Evolutionary conservation across 306 rosid species (phyloP), one percentile per base, ranked within the genome.

Genomic region (Cucumis melo): DNA sequence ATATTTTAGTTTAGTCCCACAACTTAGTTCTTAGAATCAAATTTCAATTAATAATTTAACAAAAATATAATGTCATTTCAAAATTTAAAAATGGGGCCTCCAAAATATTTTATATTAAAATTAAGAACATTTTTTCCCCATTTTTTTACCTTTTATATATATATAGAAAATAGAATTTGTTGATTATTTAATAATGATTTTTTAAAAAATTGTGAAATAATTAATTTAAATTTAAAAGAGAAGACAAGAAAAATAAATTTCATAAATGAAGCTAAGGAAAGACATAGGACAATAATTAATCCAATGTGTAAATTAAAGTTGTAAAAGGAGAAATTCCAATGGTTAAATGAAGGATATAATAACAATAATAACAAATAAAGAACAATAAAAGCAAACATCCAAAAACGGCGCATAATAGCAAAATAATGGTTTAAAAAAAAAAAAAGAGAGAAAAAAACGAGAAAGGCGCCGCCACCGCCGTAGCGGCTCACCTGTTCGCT

Each of bases 401-500:
- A 41, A 77, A 75, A 46, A 24, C 76, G 60, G 76, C 76, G 76
- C 42, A 72, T 72, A 72, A 72, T 72, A 72, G 76, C 76, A 72
- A 72, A 72, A 42, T 68, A 42, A 68, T 68, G 74, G 36, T 13
- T 17, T 19, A 64, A 64, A 60, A 38, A 9, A 10, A 20, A 11
- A 19, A 7, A 13, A 6, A 65, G 51, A 29, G 10, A 34, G 56
- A 78, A 17, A 39, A 13, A 6, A 1, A 57, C 5, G 51, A 55
- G 10, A 34, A 57, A 78, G 9, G 72, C 72, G 72, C 50, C 72
- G 72, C 50, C 72, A 48, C 62, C 13, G 72, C 56, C 17, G 34
- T 16, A 67, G 17, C 53, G 53, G 55, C 55, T 46, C 44, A 90
- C 92, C 87, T 93, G 98, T 70, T 93, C 97, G 72, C 91, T 88